phyloP scores from a whole-genome alignment of 129 eudicot species.

The Arctium minus region DNA sequence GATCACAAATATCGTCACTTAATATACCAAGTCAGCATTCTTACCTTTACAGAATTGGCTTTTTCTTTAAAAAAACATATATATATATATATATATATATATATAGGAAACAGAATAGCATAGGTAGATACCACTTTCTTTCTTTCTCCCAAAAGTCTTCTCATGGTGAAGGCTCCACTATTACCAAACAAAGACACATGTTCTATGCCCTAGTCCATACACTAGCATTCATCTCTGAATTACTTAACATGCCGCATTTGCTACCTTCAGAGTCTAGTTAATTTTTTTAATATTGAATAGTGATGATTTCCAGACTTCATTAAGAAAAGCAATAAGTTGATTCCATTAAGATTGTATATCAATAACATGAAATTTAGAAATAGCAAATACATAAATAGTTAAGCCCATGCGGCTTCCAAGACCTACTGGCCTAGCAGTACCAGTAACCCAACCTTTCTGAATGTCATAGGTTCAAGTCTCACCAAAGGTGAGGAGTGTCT shows the following conservation, averaged over 20 bases:
- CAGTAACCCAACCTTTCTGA: not conserved
- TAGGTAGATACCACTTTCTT: not conserved
- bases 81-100: no score
- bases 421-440: no score
- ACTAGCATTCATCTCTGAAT: not conserved
- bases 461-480: not conserved
- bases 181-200: not conserved
- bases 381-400: no score
- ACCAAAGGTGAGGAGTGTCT: not conserved
- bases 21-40: not conserved
- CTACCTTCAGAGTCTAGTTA: not conserved
- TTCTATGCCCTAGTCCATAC: not conserved
- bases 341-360: no score
- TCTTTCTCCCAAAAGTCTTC: not conserved
- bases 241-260: not conserved
- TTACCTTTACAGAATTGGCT: no score
- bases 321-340: no score
- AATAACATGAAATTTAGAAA: no score
- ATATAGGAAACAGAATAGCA: not conserved
- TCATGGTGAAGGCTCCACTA: not conserved
- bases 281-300: no score
- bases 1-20: not conserved
- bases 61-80: not conserved
- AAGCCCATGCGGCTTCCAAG: no score
- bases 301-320: no score